phyloP scores from a whole-genome alignment of 2,329 filamentous ascomycete species.

The Albophoma yamanashiensis region DNA sequence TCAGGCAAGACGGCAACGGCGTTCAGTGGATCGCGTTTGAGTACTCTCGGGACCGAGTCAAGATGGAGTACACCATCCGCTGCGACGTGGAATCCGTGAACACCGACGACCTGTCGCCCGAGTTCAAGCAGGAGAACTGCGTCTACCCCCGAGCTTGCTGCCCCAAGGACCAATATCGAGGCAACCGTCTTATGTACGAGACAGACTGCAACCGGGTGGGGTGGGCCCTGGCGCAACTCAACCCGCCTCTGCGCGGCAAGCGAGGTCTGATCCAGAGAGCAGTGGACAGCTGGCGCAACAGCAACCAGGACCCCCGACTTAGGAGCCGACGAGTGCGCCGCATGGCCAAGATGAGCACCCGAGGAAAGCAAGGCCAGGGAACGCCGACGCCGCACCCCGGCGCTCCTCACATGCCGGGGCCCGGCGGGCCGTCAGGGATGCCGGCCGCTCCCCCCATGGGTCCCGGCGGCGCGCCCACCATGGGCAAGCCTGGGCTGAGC shows the following conservation, averaged over 20 bases:
- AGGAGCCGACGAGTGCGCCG: slow-evolving; percentile 85
- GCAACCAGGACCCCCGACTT: slow-evolving; percentile 88
- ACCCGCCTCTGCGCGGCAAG: slow-evolving; percentile 84
- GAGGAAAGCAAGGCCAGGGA: slow-evolving; percentile 55
- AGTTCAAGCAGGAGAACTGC: slow-evolving; percentile 98
- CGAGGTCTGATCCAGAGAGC: slow-evolving; percentile 91
- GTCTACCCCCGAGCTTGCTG: slow-evolving; percentile 95
- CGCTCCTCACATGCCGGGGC: slow-evolving; percentile 55
- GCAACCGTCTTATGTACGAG: slow-evolving; percentile 92
- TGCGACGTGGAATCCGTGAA: slow-evolving; percentile 97
- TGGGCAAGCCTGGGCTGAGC: slow-evolving; percentile 56
- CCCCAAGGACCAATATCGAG: slow-evolving; percentile 89
- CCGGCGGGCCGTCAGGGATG: slow-evolving; percentile 55
- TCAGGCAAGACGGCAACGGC: slow-evolving; percentile 88
- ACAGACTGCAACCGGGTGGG: slow-evolving; percentile 99
- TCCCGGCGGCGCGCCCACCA: slow-evolving; percentile 38
- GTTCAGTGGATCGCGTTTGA: slow-evolving; percentile 99
- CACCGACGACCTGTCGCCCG: slow-evolving; percentile 69
- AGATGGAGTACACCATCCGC: slow-evolving; percentile 99
- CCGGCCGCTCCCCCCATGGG: slow-evolving; percentile 52
- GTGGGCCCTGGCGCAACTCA: slow-evolving; percentile 93
- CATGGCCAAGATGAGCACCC: slow-evolving; percentile 90
- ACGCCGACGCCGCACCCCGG: slow-evolving; percentile 45
- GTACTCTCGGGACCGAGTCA: slow-evolving; percentile 91
- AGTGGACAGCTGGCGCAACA: slow-evolving; percentile 98